These are phyloP conservation scores for Fusarium agapanthi DNA, from an alignment of 2,329 filamentous ascomycete species.

Conservation along the genomic window DNA sequence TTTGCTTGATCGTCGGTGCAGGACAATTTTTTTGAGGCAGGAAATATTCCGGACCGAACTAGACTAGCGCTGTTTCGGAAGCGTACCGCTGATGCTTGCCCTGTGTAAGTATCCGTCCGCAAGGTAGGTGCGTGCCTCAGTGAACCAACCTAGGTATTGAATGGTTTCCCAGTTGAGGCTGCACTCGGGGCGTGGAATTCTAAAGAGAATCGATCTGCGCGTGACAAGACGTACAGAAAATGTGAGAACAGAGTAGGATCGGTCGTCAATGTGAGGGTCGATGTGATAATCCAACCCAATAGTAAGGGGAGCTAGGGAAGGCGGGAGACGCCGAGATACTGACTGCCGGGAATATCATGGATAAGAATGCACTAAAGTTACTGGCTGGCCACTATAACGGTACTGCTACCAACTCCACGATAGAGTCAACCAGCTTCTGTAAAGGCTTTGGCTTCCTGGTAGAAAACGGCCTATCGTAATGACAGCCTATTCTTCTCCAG, in stretches of 20 bases:
- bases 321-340: conserved; percentile 26
- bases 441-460: not conserved
- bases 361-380: conserved; percentile 2
- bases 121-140: not conserved
- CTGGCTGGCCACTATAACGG: not conserved
- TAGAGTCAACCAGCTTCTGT: not conserved
- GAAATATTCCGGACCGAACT: conserved; percentile 20
- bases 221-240: conserved; percentile 21
- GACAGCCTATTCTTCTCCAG: not conserved
- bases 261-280: not conserved
- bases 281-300: conserved; percentile 1
- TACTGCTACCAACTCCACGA: not conserved
- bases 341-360: conserved; percentile 9
- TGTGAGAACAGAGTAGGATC: conserved; percentile 18
- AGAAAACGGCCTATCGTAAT: not conserved
- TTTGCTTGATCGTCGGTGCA: conserved; percentile 3
- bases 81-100: not conserved
- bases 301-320: conserved; percentile 11
- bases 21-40: conserved; percentile 22
- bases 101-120: not conserved
- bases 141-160: not conserved
- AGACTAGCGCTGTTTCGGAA: conserved; percentile 18
- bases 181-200: conserved; percentile 5
- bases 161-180: conserved; percentile 1
- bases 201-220: conserved; percentile 21